phyloP scores from a whole-genome alignment of 75 land plant genomes.

The Pinus albicaulis region DNA sequence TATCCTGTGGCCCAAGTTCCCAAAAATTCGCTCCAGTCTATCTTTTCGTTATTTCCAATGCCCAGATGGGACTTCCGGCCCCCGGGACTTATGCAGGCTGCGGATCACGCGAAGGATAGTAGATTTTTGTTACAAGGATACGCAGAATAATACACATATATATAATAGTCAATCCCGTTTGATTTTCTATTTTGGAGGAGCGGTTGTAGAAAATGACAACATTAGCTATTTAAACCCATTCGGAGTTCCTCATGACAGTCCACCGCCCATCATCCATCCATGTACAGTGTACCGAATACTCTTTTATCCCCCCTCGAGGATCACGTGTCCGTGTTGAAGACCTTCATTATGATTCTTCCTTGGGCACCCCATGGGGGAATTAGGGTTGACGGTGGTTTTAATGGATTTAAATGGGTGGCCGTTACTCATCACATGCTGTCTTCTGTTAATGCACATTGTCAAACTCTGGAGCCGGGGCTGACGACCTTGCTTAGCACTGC shows the following conservation, averaged over 20 bases:
- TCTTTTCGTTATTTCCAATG: background rate
- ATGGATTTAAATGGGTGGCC: background rate
- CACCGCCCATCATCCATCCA: background rate
- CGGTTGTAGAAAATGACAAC: background rate
- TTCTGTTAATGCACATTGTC: too few relatives aligned
- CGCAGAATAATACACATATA: background rate
- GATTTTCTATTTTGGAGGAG: background rate
- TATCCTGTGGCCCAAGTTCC: background rate
- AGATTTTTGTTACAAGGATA: background rate
- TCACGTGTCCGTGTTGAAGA: background rate
- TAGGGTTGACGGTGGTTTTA: constrained; percentile 1
- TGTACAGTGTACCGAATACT: background rate
- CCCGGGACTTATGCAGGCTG: constrained; percentile 2
- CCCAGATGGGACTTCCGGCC: constrained; percentile 2
- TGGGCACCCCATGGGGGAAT: background rate
- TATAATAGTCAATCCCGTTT: background rate
- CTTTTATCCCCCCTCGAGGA: background rate
- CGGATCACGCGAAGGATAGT: background rate
- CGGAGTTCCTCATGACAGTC: background rate
- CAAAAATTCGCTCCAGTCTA: background rate
- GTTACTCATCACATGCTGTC: background rate
- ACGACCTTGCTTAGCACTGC: too few relatives aligned
- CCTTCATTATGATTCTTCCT: background rate
- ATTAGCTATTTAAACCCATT: background rate
- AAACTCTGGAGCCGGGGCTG: too few relatives aligned